Evolutionary conservation across 495 filamentous ascomycete species (phyloP).

Genomic region (Durotheca rogersii): DNA sequence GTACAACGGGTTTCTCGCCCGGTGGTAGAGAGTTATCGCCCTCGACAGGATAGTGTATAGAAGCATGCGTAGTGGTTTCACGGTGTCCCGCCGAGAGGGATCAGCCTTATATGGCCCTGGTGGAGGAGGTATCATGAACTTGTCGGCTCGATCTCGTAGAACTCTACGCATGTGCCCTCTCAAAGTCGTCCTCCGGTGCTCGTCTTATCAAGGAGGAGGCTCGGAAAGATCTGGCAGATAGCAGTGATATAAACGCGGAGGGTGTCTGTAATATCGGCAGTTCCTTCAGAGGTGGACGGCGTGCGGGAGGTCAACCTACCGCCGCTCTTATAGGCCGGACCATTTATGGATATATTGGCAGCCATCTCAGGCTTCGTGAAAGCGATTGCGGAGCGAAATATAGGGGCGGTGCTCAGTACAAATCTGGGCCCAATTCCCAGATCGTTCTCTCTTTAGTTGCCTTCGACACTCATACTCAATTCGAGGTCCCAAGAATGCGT

Average conservation of each 20-base stretch:
- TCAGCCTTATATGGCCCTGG: no score
- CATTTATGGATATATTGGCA: neutral
- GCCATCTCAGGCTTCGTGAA: neutral
- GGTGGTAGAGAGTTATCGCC: no score
- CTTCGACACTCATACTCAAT: no score
- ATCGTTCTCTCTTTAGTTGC: neutral
- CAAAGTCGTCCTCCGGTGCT: neutral
- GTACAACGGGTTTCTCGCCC: no score
- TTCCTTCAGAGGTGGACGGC: neutral
- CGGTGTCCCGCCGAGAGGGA: no score
- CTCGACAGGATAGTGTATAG: no score
- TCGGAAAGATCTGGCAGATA: neutral
- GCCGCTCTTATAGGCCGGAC: neutral
- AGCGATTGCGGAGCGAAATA: neutral
- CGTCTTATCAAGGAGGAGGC: neutral
- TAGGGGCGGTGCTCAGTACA: neutral
- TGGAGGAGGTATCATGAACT: no score
- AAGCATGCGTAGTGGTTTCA: no score
- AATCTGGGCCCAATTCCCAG: no score
- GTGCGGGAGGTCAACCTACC: neutral
- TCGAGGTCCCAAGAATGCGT: slow-evolving; percentile 2
- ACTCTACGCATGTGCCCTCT: neutral
- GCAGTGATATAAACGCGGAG: neutral
- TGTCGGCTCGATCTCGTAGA: no score
- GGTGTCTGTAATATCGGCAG: neutral